Evolutionary conservation across 768 basidiomycete genomes (phyloP), one percentile per base, ranked within the genome.

Genomic region (Rhodotorula paludigena): DNA sequence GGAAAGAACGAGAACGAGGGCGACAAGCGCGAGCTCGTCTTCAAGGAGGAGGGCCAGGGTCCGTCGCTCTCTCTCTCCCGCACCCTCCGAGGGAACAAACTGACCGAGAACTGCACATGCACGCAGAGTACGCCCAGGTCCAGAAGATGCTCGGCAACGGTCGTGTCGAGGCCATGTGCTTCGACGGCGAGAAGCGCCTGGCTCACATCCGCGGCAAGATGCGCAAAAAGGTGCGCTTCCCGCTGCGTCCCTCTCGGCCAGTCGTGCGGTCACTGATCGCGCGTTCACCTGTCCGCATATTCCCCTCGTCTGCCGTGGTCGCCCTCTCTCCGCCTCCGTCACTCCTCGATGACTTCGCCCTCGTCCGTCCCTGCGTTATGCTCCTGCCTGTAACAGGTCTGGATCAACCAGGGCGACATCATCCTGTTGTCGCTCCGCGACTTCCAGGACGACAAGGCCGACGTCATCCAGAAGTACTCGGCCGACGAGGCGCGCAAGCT

Each of bases 1-100:
- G 96, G 96, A 84, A 99, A 99, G 86, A 98, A 97, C 81, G 94
- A 99, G 82, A 96, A 94, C 81, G 96, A 98, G 63, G 89, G 90
- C 75, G 90, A 96, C 82, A 98, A 97, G 84, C 89, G 96, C 75
- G 96, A 99, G 79, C 85, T 98, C 63, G 92, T 97, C 47, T 98
- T 98, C 84, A 88, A 90, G 76, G 94, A 98, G 79, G 96, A 98
- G 77, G 94, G 94, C 12, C 96, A 99, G 80, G 82, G 82, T 82
- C 49, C 63, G 80, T 78, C 30, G 15, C 23, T 35, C 32, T 36
- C 33, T 11, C 21, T 49, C 28, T 30, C 45, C 4, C 36, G 21
- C 33, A 30, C 39, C 21, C 18, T 15, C 20, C 33, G 41, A 21
- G 33, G 35, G 16, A 23, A 10, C 20, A 14, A 15, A 12, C 9